Conservation (phyloP, 148 eudicot species). For the Heliosperma pusillum region DNA sequence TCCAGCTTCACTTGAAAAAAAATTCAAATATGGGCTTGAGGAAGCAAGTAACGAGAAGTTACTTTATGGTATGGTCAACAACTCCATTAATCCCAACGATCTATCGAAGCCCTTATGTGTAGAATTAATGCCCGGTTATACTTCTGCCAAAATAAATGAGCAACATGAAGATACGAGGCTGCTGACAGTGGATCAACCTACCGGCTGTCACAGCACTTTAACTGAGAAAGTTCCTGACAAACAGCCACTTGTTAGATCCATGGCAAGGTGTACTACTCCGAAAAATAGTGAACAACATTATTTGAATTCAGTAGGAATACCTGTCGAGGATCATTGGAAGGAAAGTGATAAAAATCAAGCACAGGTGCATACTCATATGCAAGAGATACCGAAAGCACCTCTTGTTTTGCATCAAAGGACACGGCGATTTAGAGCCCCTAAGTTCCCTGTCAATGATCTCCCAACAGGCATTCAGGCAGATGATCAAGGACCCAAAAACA, state of each 20-base stretch:
- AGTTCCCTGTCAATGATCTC: constrained; percentile 26
- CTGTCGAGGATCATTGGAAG: constrained; percentile 14
- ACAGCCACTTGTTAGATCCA: constrained; percentile 3
- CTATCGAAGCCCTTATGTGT: background rate
- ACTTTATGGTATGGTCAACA: constrained; percentile 20
- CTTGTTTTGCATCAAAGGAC: constrained; percentile 29
- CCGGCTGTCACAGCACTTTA: constrained; percentile 7
- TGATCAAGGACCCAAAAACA: constrained; percentile 22
- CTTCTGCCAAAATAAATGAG: constrained; percentile 20
- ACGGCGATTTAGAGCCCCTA: constrained; percentile 36
- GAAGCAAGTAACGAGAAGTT: constrained; percentile 22
- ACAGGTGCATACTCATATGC: constrained; percentile 26
- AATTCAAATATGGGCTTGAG: constrained; percentile 17
- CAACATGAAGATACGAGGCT: constrained; percentile 19
- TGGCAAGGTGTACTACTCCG: background rate
- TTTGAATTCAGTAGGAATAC: constrained; percentile 16
- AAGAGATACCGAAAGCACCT: constrained; percentile 30
- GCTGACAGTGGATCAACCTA: constrained; percentile 1
- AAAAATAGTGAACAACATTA: constrained; percentile 10
- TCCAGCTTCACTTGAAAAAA: constrained; percentile 23
- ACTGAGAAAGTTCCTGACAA: constrained; percentile 3
- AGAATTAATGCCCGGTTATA: constrained; percentile 15
- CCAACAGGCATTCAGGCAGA: constrained; percentile 26
- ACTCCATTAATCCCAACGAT: constrained; percentile 19
- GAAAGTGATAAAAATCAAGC: constrained; percentile 31